phyloP scores from a whole-genome alignment of 2,329 filamentous ascomycete genomes.

The Mycosphaerella arachidis region DNA sequence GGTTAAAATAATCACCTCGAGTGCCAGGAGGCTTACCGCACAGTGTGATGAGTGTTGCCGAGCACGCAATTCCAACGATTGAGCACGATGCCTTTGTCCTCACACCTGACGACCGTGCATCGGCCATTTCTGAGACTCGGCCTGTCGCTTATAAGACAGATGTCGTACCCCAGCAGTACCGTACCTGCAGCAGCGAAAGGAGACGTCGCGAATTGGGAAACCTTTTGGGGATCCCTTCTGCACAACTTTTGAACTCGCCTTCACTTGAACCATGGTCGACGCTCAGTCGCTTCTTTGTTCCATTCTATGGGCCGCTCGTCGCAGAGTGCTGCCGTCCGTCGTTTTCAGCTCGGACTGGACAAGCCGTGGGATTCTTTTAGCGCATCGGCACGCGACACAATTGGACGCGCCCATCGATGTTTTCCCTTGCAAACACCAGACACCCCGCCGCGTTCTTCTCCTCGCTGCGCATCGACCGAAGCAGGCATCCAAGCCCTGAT shows the following conservation, averaged over 20 bases:
- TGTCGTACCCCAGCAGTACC: too few relatives aligned
- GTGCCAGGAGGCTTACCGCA: neutral
- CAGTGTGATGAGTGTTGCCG: too few relatives aligned
- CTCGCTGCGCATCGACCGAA: neutral
- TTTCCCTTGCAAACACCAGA: too few relatives aligned
- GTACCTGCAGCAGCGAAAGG: too few relatives aligned
- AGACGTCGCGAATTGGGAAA: neutral
- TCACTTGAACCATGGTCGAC: neutral
- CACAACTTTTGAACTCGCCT: conserved; percentile 20
- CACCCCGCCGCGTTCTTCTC: conserved; percentile 8
- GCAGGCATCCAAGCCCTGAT: neutral
- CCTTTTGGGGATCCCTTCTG: neutral
- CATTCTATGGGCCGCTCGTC: conserved; percentile 7
- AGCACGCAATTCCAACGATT: neutral
- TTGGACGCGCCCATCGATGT: too few relatives aligned
- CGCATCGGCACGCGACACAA: neutral
- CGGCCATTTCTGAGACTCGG: too few relatives aligned
- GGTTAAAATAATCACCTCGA: neutral
- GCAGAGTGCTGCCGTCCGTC: neutral
- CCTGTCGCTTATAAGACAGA: too few relatives aligned
- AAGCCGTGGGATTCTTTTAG: conserved; percentile 19
- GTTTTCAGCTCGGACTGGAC: conserved; percentile 19
- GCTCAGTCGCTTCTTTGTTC: conserved; percentile 17
- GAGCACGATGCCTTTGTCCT: neutral
- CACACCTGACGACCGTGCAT: too few relatives aligned